A percentile compares a stretch with the other conserved stretches of the same genome.
These are phyloP conservation scores for Alternaria brassicicola DNA, from an alignment of 2,329 filamentous ascomycete species.

Conservation along the genomic window DNA sequence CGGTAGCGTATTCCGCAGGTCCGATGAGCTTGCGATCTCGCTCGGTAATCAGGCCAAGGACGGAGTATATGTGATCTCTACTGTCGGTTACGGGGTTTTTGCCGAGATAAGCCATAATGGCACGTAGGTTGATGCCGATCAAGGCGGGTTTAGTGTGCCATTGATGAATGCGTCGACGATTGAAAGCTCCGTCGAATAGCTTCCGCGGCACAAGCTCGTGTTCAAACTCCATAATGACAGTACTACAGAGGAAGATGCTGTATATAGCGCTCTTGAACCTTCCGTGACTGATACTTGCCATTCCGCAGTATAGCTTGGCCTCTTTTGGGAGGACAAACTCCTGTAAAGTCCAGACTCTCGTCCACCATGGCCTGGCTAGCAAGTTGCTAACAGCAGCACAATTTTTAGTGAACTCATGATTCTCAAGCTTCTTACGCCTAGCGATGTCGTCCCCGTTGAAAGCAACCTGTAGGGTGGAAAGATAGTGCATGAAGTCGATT, in stretches of 20 bases:
- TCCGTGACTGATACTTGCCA: constrained; percentile 27
- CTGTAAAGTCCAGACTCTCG: constrained; percentile 38
- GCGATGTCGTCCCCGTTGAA: constrained; percentile 25
- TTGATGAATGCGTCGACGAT: constrained; percentile 38
- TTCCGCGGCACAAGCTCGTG: constrained; percentile 32
- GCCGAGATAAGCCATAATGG: constrained; percentile 38
- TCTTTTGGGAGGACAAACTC: constrained; percentile 39
- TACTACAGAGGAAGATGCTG: constrained; percentile 37
- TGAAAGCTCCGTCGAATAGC: constrained; percentile 38
- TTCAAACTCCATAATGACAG: constrained; percentile 27
- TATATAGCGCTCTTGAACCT: constrained; percentile 40
- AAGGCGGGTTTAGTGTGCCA: constrained; percentile 24
- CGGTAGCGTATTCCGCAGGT: constrained; percentile 30
- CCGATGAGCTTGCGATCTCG: constrained; percentile 33
- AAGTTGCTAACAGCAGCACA: constrained; percentile 33
- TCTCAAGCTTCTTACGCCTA: constrained; percentile 24
- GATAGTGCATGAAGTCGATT: constrained; percentile 31
- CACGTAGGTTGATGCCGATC: constrained; percentile 30
- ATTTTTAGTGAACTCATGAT: constrained; percentile 16
- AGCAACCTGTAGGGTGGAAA: constrained; percentile 25
- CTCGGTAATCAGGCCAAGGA: constrained; percentile 35
- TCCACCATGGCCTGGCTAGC: constrained; percentile 38
- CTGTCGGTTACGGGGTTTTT: constrained; percentile 38
- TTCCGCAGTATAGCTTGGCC: constrained; percentile 35
- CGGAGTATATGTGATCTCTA: constrained; percentile 39